Base-by-base conservation (phyloP, 352 stramenopile genomes). In the Phytophthora rubi region DNA sequence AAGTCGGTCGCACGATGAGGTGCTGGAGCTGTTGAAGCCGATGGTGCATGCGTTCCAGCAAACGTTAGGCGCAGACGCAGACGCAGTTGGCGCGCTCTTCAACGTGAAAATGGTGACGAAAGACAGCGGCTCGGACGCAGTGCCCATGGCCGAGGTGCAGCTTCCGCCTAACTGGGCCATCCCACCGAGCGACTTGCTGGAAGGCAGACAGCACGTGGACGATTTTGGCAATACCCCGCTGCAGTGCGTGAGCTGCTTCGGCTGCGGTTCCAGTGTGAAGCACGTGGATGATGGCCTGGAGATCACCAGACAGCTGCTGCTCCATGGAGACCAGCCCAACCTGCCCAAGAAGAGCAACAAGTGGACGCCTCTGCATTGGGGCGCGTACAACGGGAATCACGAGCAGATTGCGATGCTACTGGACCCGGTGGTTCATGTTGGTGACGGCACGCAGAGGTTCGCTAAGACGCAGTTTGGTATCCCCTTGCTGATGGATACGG, bases 171-270 rank as follows among this genome's bases (percentile, higher is more conserved):
- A 74, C 12, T 82, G 77, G 39, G 56, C 68, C 0, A 75, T 93
- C 18, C 56, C 78, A 3, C 45, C 72, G 0, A 74, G 74, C 15
- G 85, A 92, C 7, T 61, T 94, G 7, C 67, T 92, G 1, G 71
- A 85, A 9, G 80, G 81, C 1, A 51, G 49, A 3, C 73, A 62
- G 3, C 84, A 93, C 58, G 68, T 92, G 0, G 87, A 95, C 61
- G 70, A 89, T 59, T 95, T 93, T 71, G 88, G 88, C 26, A 95
- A 95, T 61, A 91, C 88, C 2, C 81, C 85, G 18, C 67, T 95
- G 12, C 84, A 93, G 59, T 95, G 85, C 57, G 69, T 90, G 37
- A 89, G 82, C 45, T 95, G 85, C 71, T 95, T 93, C 62, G 88
- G 88, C 18, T 93, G 83, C 53, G 88, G 84, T 44, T 85, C 82